Conservation (phyloP, 2,329 filamentous ascomycete genomes). For the Alternaria alternata region DNA sequence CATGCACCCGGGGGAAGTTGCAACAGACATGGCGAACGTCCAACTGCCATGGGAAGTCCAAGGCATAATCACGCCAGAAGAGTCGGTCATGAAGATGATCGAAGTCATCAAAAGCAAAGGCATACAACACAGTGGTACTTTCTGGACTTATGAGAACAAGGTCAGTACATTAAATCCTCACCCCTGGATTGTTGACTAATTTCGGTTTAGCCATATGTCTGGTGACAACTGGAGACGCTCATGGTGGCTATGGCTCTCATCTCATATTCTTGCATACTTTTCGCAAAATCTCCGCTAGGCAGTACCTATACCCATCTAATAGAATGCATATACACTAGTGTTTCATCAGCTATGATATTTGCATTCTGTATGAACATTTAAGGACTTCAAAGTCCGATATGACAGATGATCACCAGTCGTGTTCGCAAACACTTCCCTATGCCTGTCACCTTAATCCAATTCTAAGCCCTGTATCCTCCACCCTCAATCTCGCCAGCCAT, state of each 20-base stretch:
- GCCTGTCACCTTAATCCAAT: background rate
- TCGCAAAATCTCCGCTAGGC: conserved; percentile 12
- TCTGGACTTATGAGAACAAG: conserved; percentile 65
- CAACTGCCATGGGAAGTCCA: conserved; percentile 61
- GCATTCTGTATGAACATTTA: background rate
- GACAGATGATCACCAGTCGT: background rate
- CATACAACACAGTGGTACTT: conserved; percentile 61
- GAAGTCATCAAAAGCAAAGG: conserved; percentile 60
- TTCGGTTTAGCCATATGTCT: conserved; percentile 36
- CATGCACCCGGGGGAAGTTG: conserved; percentile 66
- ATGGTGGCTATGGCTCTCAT: background rate
- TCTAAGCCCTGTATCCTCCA: background rate
- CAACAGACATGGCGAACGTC: conserved; percentile 64
- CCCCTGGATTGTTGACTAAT: conserved; percentile 6
- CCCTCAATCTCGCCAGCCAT: conserved; percentile 33
- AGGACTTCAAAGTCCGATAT: background rate
- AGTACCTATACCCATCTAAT: conserved; percentile 30
- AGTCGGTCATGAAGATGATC: conserved; percentile 61
- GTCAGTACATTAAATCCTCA: conserved; percentile 40
- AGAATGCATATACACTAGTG: conserved; percentile 18
- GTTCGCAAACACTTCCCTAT: too few relatives aligned
- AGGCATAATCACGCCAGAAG: conserved; percentile 60
- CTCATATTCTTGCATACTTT: conserved; percentile 3
- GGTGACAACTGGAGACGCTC: conserved; percentile 25
- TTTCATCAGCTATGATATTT: background rate